phyloP scores from a whole-genome alignment of 768 basidiomycete species.

The Kwoniella heveanensis region DNA sequence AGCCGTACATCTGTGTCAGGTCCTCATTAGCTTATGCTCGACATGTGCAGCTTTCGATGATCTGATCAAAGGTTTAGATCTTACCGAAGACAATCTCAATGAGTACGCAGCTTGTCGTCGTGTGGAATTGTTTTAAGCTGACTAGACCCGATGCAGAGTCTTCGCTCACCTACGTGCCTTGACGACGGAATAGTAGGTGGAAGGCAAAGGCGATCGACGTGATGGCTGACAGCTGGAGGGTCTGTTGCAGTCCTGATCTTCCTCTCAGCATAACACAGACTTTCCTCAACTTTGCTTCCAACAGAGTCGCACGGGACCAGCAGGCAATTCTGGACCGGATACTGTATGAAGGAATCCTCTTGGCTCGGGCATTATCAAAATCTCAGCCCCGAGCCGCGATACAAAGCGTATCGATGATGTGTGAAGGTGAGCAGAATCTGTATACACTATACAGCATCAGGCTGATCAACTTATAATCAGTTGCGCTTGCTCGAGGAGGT shows the following conservation, averaged over 20 bases:
- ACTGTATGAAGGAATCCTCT: conserved; percentile 7
- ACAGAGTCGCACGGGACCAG: background rate
- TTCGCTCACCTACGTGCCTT: conserved; percentile 6
- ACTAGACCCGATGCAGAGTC: background rate
- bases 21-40: no score
- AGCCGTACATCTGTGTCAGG: no score
- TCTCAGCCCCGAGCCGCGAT: background rate
- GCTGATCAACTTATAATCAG: no score
- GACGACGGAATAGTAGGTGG: background rate
- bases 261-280: background rate
- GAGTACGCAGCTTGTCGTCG: background rate
- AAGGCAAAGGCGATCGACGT: background rate
- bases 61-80: background rate
- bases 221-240: background rate
- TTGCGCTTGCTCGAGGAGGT: background rate
- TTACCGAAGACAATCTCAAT: background rate
- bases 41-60: background rate
- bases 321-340: background rate
- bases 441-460: no score
- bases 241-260: background rate
- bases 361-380: background rate
- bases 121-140: no score
- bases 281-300: background rate
- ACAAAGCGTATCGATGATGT: background rate
- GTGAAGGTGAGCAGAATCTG: background rate